Base-by-base conservation (phyloP, 2,329 filamentous ascomycete species). In the Cytospora schulzeri region DNA sequence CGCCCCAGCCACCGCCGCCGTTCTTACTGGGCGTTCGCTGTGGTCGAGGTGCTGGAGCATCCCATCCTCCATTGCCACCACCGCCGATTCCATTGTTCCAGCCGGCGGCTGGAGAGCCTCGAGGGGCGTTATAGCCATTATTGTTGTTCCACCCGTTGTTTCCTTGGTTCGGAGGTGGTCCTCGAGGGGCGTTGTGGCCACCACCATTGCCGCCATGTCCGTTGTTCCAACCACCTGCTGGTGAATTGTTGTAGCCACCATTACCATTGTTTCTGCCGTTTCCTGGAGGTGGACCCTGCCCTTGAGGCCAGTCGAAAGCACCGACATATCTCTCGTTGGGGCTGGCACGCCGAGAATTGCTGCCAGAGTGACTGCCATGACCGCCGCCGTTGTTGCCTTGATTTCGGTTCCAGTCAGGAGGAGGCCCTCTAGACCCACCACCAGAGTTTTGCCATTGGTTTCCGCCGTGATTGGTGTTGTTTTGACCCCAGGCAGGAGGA, bases 231-330 rank as follows among this genome's bases (percentile, higher is more conserved):
- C 14, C 33, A 35, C 33, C 12, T 2, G 9, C 33, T 14, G 33
- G 12, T 14, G 33, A 12, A 45, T 6, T 4, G 11, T 57, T 57
- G 22, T 24, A 19, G 41, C 56, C 38, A 48, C 26, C 22, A 15
- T 22, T 19, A 1, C 51, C 33, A 15, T 29, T 12, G 8, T 48
- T 31, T 24, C 54, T 24, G 38, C 11, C 29, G 9, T 31, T n/a
- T 19, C 29, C 22, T 12, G 24, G 12, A n/a, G 60, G 53, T 35
- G 60, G 53, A 9, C 29, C 53, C 22, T 24, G 24, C 15, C 60
- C 60, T 14, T 11, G n/a, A 52, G 60, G 60, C 60, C 60, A 62
- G 41, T 19, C n/a, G 50, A 62, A 62, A 33, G 60, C 60, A 28
- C 60, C 60, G 22, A 51, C n/a, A 51, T 9, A 7, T 14, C n/a